phyloP scores from a whole-genome alignment of 768 basidiomycete genomes.

The Serendipita sp. region DNA sequence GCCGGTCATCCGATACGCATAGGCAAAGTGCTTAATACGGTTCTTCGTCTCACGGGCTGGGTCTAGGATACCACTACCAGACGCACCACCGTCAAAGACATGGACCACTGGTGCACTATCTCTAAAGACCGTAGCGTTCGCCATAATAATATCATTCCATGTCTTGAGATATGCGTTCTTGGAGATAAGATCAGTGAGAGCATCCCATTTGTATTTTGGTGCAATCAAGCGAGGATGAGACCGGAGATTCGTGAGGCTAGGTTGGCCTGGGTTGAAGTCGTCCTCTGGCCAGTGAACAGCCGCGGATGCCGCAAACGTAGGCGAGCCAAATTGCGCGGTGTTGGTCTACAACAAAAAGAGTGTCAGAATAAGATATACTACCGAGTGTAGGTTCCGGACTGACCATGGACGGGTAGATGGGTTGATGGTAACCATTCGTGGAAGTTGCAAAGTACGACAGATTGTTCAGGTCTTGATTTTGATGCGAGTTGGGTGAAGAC shows the following conservation, averaged over 20 bases:
- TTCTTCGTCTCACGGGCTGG: slow-evolving; percentile 25
- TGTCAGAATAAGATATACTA: not conserved
- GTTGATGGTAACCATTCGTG: slow-evolving; percentile 20
- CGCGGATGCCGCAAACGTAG: slow-evolving; percentile 21
- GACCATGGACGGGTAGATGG: slow-evolving; percentile 7
- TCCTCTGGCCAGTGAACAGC: slow-evolving; percentile 18
- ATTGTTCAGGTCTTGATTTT: slow-evolving; percentile 19
- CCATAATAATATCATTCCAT: slow-evolving; percentile 29
- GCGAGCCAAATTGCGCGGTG: slow-evolving; percentile 21
- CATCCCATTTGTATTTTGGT: slow-evolving; percentile 25
- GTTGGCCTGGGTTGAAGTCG: slow-evolving; percentile 9
- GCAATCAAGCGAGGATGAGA: slow-evolving; percentile 28
- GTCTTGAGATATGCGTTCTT: slow-evolving; percentile 25
- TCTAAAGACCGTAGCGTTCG: slow-evolving; percentile 22
- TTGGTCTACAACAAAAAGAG: slow-evolving; percentile 10
- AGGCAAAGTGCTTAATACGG: slow-evolving; percentile 27
- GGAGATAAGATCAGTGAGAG: slow-evolving; percentile 23
- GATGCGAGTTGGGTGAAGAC: slow-evolving; percentile 13
- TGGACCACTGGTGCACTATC: slow-evolving; percentile 18
- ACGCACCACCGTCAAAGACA: slow-evolving; percentile 23
- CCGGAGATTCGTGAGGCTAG: slow-evolving; percentile 15
- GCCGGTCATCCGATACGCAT: slow-evolving; percentile 26
- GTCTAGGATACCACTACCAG: slow-evolving; percentile 27
- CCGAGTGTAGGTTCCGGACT: not conserved
- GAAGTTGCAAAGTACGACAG: slow-evolving; percentile 18